Conservation (phyloP, 805 yeast genomes). For the Sugiyamaella smithiae region DNA sequence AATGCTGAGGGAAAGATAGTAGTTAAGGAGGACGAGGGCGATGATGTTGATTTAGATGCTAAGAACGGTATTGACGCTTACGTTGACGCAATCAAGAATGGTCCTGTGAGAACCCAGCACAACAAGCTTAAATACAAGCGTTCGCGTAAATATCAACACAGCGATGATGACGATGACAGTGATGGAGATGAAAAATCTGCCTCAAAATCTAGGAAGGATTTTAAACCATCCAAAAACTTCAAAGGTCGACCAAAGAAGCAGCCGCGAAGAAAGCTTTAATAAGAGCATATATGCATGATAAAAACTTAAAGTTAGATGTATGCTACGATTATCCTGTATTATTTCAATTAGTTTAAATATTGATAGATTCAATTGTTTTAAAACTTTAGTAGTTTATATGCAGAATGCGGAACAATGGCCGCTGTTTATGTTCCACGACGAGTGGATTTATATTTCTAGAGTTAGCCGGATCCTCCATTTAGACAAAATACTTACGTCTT, state of each 20-base stretch:
- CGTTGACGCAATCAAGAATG: constrained; percentile 87
- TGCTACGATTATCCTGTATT: too few species aligned
- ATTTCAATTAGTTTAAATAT: too few species aligned
- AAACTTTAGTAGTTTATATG: too few species aligned
- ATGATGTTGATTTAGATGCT: constrained; percentile 23
- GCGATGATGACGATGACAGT: constrained; percentile 53
- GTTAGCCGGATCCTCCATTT: neutral
- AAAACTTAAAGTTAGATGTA: too few species aligned
- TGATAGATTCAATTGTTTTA: too few species aligned
- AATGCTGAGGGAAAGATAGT: constrained; percentile 67
- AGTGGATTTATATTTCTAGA: constrained; percentile 8
- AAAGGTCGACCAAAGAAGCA: constrained; percentile 2
- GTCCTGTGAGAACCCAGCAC: constrained; percentile 91
- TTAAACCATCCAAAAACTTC: constrained; percentile 2
- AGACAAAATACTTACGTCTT: constrained; percentile 20
- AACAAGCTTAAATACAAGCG: constrained; percentile 86
- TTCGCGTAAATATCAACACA: constrained; percentile 50
- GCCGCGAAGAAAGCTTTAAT: neutral
- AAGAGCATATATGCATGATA: neutral
- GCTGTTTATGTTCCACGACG: constrained; percentile 37
- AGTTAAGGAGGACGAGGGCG: constrained; percentile 41
- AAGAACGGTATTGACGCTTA: constrained; percentile 77
- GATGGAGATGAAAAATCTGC: constrained; percentile 33
- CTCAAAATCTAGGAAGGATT: neutral
- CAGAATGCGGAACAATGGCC: too few species aligned